Conservation (phyloP, 139 green algal genomes). For the Closterium sp. region DNA sequence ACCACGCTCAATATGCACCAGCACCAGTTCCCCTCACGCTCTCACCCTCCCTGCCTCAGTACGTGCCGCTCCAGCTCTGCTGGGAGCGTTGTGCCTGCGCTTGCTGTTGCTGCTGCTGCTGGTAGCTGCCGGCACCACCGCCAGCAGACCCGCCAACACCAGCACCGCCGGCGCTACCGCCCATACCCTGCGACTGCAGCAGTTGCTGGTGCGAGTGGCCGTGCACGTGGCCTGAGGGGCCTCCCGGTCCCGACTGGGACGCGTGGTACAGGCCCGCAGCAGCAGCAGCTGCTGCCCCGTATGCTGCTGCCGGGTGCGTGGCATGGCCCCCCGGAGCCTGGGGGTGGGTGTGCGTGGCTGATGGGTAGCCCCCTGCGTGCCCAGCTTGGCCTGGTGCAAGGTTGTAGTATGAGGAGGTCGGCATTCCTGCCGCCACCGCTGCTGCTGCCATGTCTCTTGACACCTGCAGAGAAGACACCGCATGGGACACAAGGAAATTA, state of each 20-base stretch:
- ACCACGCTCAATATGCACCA: neutral
- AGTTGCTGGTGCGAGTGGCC: neutral
- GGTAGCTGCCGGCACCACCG: neutral
- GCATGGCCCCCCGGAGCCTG: neutral
- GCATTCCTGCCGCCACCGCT: neutral
- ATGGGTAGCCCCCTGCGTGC: neutral
- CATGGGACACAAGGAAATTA: no score
- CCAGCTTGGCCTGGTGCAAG: neutral
- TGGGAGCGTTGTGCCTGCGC: neutral
- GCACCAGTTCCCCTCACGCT: neutral
- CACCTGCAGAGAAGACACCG: neutral
- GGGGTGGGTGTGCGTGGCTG: neutral
- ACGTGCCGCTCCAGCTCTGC: neutral
- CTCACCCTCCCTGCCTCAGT: neutral
- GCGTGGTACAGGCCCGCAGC: neutral
- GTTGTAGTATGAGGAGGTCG: neutral
- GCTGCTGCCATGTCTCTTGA: constrained; percentile 7
- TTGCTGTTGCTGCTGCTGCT: neutral
- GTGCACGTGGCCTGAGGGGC: neutral
- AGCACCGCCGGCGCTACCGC: neutral
- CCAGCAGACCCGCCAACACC: neutral
- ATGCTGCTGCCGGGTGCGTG: neutral
- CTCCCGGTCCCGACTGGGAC: neutral
- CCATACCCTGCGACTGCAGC: constrained; percentile 3
- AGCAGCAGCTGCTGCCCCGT: neutral